Percentiles rank a stretch among this genome's conserved stretches.
Conservation (phyloP, 2,329 filamentous ascomycete species). For the Clarireedia hainanense region DNA sequence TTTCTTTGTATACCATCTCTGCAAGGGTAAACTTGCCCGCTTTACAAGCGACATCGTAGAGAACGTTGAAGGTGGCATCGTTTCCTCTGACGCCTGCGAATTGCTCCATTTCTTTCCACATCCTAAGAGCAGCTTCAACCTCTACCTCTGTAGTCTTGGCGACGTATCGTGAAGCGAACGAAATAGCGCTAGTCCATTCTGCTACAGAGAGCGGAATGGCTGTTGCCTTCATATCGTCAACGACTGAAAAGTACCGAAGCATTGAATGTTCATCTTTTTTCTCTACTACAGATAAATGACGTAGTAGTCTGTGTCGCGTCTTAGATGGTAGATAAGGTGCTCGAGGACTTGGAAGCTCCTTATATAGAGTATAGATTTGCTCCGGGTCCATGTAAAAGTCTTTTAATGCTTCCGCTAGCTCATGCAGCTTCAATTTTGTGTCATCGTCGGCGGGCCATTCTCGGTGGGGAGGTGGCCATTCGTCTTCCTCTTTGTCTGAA, state of each 20-base stretch:
- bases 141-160: slow-evolving; percentile 49
- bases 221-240: slow-evolving; percentile 75
- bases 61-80: slow-evolving; percentile 82
- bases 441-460: slow-evolving; percentile 25
- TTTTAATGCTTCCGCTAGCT: slow-evolving; percentile 18
- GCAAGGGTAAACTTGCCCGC: slow-evolving; percentile 76
- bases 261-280: slow-evolving; percentile 44
- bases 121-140: slow-evolving; percentile 59
- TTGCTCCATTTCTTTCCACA: slow-evolving; percentile 89
- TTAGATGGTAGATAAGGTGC: slow-evolving; percentile 26
- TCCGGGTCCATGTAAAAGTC: slow-evolving; percentile 19
- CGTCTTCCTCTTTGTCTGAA: slow-evolving; percentile 43
- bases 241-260: slow-evolving; percentile 73
- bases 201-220: slow-evolving; percentile 56
- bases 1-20: slow-evolving; percentile 77
- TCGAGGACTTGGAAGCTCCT: slow-evolving; percentile 28
- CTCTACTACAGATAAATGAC: slow-evolving; percentile 25
- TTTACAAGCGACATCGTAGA: slow-evolving; percentile 84
- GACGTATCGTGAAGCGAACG: slow-evolving; percentile 68
- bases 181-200: slow-evolving; percentile 81
- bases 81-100: slow-evolving; percentile 56
- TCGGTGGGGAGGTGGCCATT: slow-evolving; percentile 26
- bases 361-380: slow-evolving; percentile 29
- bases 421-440: slow-evolving; percentile 21
- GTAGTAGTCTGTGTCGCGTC: slow-evolving; percentile 26